A percentile compares a stretch with the other conserved stretches of the same genome.
phyloP scores from a whole-genome alignment of 352 stramenopile genomes.

The Elongisporangium senticosum region DNA sequence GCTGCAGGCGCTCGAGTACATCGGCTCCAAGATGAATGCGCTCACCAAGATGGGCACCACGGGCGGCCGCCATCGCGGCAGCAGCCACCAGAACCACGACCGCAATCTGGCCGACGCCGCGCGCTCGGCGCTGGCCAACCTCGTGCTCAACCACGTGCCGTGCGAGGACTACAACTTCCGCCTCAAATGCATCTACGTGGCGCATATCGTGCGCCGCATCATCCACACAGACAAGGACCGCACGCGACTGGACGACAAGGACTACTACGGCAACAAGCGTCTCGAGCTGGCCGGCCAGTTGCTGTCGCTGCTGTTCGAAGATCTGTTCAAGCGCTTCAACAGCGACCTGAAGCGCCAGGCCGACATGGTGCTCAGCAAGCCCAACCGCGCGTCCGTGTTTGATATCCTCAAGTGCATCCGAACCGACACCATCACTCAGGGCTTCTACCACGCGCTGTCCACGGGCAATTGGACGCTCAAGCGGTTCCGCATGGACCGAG shows the following conservation, averaged over 20 bases:
- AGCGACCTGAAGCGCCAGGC: slow-evolving; percentile 96
- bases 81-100: slow-evolving; percentile 30
- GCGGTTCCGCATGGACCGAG: slow-evolving; percentile 99
- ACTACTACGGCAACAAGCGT: slow-evolving; percentile 99
- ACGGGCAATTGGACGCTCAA: slow-evolving; percentile 99
- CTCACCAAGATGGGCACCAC: slow-evolving; percentile 53
- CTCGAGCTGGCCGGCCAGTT: slow-evolving; percentile 98
- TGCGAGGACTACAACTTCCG: slow-evolving; percentile 97
- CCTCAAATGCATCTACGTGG: slow-evolving; percentile 97
- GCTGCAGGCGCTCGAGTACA: slow-evolving; percentile 93
- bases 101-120: slow-evolving; percentile 91
- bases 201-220: slow-evolving; percentile 94
- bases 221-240: slow-evolving; percentile 85
- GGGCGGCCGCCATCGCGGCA: slow-evolving; percentile 28
- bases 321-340: slow-evolving; percentile 99
- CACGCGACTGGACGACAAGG: slow-evolving; percentile 95
- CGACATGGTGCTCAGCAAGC: slow-evolving; percentile 97
- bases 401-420: slow-evolving; percentile 98
- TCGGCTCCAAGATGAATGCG: slow-evolving; percentile 95
- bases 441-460: slow-evolving; percentile 79
- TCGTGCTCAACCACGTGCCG: slow-evolving; percentile 99
- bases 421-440: slow-evolving; percentile 98
- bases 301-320: slow-evolving; percentile 98
- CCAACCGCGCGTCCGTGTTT: slow-evolving; percentile 96
- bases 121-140: slow-evolving; percentile 95